These are phyloP conservation scores for Polysphondylium violaceum DNA, from an alignment of 78 protist genomes.

Conservation along the genomic window DNA sequence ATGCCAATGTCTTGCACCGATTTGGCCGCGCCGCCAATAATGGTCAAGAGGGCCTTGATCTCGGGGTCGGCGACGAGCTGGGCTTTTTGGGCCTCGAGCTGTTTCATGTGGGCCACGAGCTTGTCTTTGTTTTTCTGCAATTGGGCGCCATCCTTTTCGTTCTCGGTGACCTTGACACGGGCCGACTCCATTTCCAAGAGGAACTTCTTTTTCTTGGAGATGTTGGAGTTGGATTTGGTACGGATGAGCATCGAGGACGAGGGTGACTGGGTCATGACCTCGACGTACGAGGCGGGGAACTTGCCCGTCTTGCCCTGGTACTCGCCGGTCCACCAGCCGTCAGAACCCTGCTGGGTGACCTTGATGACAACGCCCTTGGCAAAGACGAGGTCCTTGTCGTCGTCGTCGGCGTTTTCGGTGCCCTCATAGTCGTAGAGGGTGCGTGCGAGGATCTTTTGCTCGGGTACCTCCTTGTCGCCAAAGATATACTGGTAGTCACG, in stretches of 20 bases:
- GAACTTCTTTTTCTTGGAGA: conserved; percentile 70
- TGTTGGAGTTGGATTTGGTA: conserved; percentile 46
- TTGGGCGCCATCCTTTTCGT: conserved; percentile 11
- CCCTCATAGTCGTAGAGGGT: conserved; percentile 51
- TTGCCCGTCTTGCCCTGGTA: conserved; percentile 63
- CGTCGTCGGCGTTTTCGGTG: background rate
- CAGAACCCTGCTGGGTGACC: conserved; percentile 46
- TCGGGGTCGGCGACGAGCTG: background rate
- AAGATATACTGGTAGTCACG: conserved; percentile 65
- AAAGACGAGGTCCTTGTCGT: conserved; percentile 26
- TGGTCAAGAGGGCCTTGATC: background rate
- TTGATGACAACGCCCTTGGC: conserved; percentile 47
- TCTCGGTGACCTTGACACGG: background rate
- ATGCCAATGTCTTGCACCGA: background rate
- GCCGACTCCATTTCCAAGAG: conserved; percentile 57
- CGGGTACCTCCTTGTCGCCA: conserved; percentile 62
- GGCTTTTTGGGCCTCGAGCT: background rate
- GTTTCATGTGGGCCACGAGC: background rate
- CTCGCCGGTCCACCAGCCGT: conserved; percentile 83
- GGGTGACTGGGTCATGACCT: conserved; percentile 8
- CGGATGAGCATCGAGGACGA: conserved; percentile 7
- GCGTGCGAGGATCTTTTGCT: conserved; percentile 41
- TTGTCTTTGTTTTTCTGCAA: conserved; percentile 11
- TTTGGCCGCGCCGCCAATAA: background rate
- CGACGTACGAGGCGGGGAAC: conserved; percentile 80